Evolutionary conservation across 2,329 filamentous ascomycete genomes (phyloP).

Genomic region (Lithohypha guttulata): DNA sequence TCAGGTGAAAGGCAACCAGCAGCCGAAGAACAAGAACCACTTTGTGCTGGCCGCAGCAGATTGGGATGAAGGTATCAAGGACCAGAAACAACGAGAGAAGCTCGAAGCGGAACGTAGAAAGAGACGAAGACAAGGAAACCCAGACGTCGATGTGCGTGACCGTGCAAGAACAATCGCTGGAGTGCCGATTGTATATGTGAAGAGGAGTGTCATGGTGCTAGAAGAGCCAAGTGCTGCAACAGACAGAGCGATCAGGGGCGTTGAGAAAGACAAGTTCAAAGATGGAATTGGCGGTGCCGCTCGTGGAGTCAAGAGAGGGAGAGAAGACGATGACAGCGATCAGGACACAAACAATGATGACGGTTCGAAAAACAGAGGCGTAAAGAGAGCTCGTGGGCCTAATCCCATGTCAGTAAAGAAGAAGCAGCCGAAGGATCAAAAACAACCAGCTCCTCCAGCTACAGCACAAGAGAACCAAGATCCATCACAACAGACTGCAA

Average conservation of each 20-base stretch:
- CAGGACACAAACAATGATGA: constrained; percentile 20
- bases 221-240: constrained; percentile 38
- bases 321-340: constrained; percentile 19
- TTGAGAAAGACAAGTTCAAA: constrained; percentile 38
- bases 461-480: constrained; percentile 14
- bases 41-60: constrained; percentile 38
- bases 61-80: constrained; percentile 20
- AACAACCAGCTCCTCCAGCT: background rate
- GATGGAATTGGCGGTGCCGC: constrained; percentile 29
- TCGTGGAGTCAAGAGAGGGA: constrained; percentile 28
- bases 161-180: constrained; percentile 35
- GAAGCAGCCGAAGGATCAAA: constrained; percentile 26
- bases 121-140: constrained; percentile 22
- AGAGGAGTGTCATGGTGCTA: constrained; percentile 41
- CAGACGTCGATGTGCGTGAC: constrained; percentile 28
- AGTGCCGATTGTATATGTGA: constrained; percentile 41
- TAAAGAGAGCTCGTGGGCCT: constrained; percentile 33
- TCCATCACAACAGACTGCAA: constrained; percentile 16
- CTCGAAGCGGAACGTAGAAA: constrained; percentile 25
- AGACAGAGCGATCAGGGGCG: constrained; percentile 31
- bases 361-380: constrained; percentile 23
- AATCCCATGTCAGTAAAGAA: constrained; percentile 41
- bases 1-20: constrained; percentile 23
- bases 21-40: constrained; percentile 38
- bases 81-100: constrained; percentile 15